A percentile compares a stretch with the other conserved stretches of the same genome.
phyloP scores from a whole-genome alignment of 805 yeast genomes.

The Pichia ethanolica region DNA sequence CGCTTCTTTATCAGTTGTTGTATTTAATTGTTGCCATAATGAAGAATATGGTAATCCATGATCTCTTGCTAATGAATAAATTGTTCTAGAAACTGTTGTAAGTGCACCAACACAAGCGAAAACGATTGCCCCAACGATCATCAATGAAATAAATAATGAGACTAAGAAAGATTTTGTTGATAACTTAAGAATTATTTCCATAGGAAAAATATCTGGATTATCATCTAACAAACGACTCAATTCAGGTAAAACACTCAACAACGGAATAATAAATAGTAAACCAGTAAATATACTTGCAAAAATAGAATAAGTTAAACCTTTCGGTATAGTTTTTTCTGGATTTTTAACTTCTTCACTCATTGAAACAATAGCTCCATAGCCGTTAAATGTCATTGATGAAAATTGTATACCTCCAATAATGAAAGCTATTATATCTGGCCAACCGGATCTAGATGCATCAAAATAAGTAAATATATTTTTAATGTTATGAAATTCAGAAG shows the following conservation, averaged over 20 bases:
- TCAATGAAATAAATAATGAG: conserved; percentile 58
- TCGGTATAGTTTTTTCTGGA: conserved; percentile 70
- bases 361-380: conserved; percentile 75
- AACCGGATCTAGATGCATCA: conserved; percentile 68
- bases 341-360: conserved; percentile 74
- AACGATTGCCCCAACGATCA: conserved; percentile 60
- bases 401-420: conserved; percentile 77
- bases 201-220: conserved; percentile 68
- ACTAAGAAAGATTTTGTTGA: conserved; percentile 63
- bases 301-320: conserved; percentile 62
- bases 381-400: conserved; percentile 72
- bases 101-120: conserved; percentile 76
- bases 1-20: conserved; percentile 41
- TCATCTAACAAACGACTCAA: conserved; percentile 45
- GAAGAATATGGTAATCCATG: conserved; percentile 65
- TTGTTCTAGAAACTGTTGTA: conserved; percentile 77
- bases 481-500: conserved; percentile 49
- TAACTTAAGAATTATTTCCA: conserved; percentile 64
- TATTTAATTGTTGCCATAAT: conserved; percentile 59
- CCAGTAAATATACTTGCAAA: conserved; percentile 62
- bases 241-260: conserved; percentile 67
- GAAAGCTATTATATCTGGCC: conserved; percentile 66
- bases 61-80: conserved; percentile 77
- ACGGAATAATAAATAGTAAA: conserved; percentile 61
- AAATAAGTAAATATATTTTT: conserved; percentile 55